These are phyloP conservation scores for Stygiomarasmius scandens DNA, from an alignment of 1,284 basidiomycete genomes.

Conservation along the genomic window DNA sequence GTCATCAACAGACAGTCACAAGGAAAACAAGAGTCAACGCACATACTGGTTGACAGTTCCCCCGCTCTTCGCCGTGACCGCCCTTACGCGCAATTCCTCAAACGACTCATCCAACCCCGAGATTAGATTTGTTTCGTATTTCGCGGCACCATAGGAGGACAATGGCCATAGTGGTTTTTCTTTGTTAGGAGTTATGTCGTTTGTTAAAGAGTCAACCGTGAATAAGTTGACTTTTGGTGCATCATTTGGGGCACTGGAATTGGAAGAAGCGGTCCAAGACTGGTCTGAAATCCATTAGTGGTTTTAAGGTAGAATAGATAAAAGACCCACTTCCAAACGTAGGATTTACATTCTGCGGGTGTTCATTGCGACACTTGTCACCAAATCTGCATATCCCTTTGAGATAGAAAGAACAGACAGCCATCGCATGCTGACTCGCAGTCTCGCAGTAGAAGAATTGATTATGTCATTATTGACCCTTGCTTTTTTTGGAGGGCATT, in stretches of 20 bases:
- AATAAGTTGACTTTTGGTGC: no score
- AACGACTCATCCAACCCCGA: slow-evolving; percentile 72
- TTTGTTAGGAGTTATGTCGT: slow-evolving; percentile 58
- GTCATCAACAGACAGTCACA: no score
- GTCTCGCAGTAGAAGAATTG: no score
- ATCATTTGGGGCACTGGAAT: no score
- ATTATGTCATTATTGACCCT: no score
- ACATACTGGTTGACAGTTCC: neutral
- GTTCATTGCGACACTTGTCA: slow-evolving; percentile 67
- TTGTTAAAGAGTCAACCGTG: slow-evolving; percentile 19
- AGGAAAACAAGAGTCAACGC: no score
- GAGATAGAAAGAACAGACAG: slow-evolving; percentile 63
- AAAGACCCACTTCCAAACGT: neutral
- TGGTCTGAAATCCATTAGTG: neutral
- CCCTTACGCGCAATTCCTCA: slow-evolving; percentile 72
- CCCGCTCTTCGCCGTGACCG: neutral
- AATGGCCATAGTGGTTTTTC: slow-evolving; percentile 86
- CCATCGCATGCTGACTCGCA: no score
- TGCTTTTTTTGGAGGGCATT: no score
- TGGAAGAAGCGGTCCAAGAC: neutral
- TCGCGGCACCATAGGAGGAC: slow-evolving; percentile 79
- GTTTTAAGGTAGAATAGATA: neutral
- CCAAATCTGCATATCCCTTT: slow-evolving; percentile 75
- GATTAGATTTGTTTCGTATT: slow-evolving; percentile 74
- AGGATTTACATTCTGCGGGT: slow-evolving; percentile 36